Evolutionary conservation across 371 early-diverging fungal species (phyloP), one percentile per base, ranked within the genome.

Genomic region (Vavraia culicis): DNA sequence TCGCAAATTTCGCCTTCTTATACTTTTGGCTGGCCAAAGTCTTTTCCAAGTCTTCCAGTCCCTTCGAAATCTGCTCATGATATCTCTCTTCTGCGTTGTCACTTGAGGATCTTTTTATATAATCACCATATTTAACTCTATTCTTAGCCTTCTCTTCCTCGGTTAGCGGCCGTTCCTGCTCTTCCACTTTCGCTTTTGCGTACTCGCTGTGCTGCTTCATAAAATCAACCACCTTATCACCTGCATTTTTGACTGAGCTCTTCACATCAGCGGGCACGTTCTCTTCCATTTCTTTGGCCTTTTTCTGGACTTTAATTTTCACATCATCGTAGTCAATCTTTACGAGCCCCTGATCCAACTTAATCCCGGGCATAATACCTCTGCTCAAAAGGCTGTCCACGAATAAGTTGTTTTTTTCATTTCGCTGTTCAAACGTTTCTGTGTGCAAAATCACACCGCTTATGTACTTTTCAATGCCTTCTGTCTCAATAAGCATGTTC

Each of bases 371-470:
- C 44, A 61, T 33, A 47, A 78, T 72, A 31, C 72, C 73, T 47
- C 56, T 58, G 45, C 73, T 63, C n/a, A 38, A 27, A 5, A 76
- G 50, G 14, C 71, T 20, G 20, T 72, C 62, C 36, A 71, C 57
- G 45, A 78, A 71, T 19, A 55, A 59, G 16, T 47, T 66, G 34
- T 75, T 77, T 49, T 58, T 56, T n/a, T 45, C 49, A 41, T 69
- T 58, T 52, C 60, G 67, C 54, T 76, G 75, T 52, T 46, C 56
- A 32, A 78, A 68, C 9, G 77, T 77, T 56, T 78, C 78, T 58
- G 75, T 76, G 61, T 69, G 72, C 19, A 78, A 59, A 59, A 78
- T 78, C 38, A 73, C 76, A 22, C 77, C 78, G 23, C 76, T 74
- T 38, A 78, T 49, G 59, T 73, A 72, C 34, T 52, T 58, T 37